Evolutionary conservation across 106 monocot species (phyloP), one percentile per base, ranked within the genome.

Genomic region (Acorus calamus): DNA sequence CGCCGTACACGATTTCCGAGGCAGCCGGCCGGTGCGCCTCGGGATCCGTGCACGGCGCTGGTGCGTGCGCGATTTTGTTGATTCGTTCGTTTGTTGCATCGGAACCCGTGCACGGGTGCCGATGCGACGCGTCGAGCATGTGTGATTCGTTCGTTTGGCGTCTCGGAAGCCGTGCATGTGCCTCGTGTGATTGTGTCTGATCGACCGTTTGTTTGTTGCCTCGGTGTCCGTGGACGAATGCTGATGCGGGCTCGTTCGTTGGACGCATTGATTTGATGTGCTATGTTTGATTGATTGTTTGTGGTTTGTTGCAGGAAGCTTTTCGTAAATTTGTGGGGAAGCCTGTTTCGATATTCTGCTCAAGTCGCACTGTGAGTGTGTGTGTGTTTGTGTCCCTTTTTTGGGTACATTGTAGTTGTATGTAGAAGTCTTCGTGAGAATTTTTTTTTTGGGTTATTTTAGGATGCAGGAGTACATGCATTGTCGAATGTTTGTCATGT

Each of bases 401-500:
- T 28, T 28, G 10, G 2, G 1, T 54, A 5, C 14, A 46, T 44
- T 53, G 11, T 55, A 12, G 8, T 49, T 69, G 0, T 59, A 11
- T 13, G 13, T 50, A 11, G 13, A 59, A 8, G 43, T 10, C 28
- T 12, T 7, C 6, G 13, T 65, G 3, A 59, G 6, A 54, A 57
- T 14, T 42, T 71, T 78, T 3, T 71, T 28, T 28, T 28, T 28
- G 0, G 0, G 28, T 28, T 77, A 11, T 47, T 69, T 71, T 61
- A 96, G 87, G 94, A 91, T 73, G 70, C 85, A 59, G 90, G 94
- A 13, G 94, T 96, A 28, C 90, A 90, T 85, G 94, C 90, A 63
- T 78, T 96, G 59, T 90, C 87, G 78, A 96, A 96, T 80, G 90
- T 85, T 50, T 87, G 84, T 67, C 94, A 96, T 81, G 90, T 87